Percentiles rank a stretch among this genome's conserved stretches.
These are phyloP conservation scores for Excoecaria agallocha DNA, from an alignment of 345 rosid species.

Conservation along the genomic window DNA sequence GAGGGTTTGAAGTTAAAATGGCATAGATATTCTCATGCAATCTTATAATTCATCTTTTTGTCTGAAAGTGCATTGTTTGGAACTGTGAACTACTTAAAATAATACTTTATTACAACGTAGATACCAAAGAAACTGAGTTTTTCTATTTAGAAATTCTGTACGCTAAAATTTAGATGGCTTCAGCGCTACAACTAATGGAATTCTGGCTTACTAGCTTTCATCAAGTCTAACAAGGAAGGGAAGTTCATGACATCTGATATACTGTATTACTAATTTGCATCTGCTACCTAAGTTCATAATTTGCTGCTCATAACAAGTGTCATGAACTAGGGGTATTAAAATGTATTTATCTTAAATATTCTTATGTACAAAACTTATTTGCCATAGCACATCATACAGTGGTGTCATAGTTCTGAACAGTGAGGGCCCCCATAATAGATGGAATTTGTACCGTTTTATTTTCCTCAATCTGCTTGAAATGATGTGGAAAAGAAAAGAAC, in stretches of 20 bases:
- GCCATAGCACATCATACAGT: neutral
- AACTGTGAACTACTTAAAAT: neutral
- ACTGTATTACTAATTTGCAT: neutral
- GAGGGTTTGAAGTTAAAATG: neutral
- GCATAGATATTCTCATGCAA: neutral
- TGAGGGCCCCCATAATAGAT: constrained; percentile 31
- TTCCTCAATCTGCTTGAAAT: constrained; percentile 21
- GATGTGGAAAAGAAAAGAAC: constrained; percentile 13
- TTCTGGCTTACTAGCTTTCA: neutral
- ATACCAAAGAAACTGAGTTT: too few relatives aligned
- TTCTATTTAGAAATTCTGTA: too few relatives aligned
- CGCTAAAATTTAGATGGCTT: neutral
- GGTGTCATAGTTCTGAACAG: constrained; percentile 17
- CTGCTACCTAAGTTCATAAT: neutral
- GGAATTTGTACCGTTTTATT: constrained; percentile 26
- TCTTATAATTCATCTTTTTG: neutral
- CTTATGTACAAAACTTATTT: neutral
- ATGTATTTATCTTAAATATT: neutral
- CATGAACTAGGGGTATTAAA: neutral
- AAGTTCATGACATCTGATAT: neutral
- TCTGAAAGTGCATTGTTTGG: neutral
- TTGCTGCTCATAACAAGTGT: neutral
- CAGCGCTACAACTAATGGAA: neutral
- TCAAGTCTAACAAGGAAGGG: neutral
- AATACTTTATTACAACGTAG: neutral